Evolutionary conservation across 495 filamentous ascomycete species (phyloP), one percentile per base, ranked within the genome.

Genomic region (Glonium stellatum): DNA sequence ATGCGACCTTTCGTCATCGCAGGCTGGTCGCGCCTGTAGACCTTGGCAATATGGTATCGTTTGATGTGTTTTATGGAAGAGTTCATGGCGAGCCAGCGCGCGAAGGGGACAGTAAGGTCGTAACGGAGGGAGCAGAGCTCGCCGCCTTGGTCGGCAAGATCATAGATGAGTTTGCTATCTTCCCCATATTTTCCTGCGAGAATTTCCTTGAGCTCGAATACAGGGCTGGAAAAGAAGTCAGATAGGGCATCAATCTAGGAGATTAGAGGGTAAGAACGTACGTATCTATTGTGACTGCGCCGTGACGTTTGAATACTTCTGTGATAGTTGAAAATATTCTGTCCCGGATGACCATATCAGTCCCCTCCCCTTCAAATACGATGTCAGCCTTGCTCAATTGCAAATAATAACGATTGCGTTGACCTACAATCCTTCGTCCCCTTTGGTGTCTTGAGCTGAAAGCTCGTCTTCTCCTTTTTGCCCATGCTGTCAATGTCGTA

Each of bases 51-150:
- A 76, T 92, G 87, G 72, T 92, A 93, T 31, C 90, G 79, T 73
- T 93, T 95, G 72, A 95, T 90, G 66, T 73, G 81, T 69, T 86
- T 82, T 34, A 90, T 76, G 55, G 79, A 75, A 12, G 81, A 70
- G 77, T 92, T 92, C 87, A 91, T 90, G 61, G 89, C 88, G 51
- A 92, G 82, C 84, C 85, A 92, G 65, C 90, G 83, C 21, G 88
- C 89, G 66, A 91, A 92, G 19, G 88, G 88, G n/a, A 95, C 90
- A 0, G 92, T 95, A 62, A 96, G 74, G 71, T 96, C 92, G 71
- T 96, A 96, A 62, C 92, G 84, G 59, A 96, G 78, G 10, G 88
- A 87, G 76, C 84, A 88, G 67, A 90, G 77, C 75, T 93, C 88
- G 49, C 89, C 90, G 62, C 88, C 90, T 72, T 93, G 89, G 68